phyloP scores from a whole-genome alignment of 2,329 filamentous ascomycete species.

The Sporothrix phasma region DNA sequence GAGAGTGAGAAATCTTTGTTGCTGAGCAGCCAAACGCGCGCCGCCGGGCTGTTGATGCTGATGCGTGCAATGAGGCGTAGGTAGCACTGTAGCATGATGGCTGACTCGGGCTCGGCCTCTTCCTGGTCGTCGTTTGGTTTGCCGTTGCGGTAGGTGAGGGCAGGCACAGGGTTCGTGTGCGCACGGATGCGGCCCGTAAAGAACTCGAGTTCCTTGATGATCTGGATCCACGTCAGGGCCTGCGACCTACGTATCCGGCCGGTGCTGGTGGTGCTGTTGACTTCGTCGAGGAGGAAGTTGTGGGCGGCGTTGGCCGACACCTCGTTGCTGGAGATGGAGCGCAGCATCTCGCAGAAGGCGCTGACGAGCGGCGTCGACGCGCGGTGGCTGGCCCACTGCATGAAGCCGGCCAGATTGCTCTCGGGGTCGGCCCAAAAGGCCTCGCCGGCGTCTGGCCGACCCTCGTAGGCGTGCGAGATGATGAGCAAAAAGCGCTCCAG shows the following conservation, averaged over 20 bases:
- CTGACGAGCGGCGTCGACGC: conserved; percentile 94
- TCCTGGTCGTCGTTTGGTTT: conserved; percentile 57
- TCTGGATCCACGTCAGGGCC: conserved; percentile 85
- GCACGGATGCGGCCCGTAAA: conserved; percentile 73
- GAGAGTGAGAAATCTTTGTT: conserved; percentile 53
- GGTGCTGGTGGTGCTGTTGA: conserved; percentile 47
- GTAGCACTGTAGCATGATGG: conserved; percentile 95
- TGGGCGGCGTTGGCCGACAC: conserved; percentile 78
- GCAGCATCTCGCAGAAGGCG: conserved; percentile 93
- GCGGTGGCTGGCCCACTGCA: conserved; percentile 92
- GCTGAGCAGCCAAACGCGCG: conserved; percentile 63
- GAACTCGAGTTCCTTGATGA: conserved; percentile 80
- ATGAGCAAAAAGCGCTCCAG: conserved; percentile 87
- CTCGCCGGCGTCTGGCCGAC: conserved; percentile 70
- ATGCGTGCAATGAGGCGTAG: conserved; percentile 79
- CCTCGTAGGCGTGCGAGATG: conserved; percentile 84
- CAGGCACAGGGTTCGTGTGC: conserved; percentile 49
- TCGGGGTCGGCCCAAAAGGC: conserved; percentile 90
- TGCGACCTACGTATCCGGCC: conserved; percentile 73
- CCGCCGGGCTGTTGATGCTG: conserved; percentile 59
- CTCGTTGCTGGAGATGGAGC: conserved; percentile 73
- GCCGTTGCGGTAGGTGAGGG: conserved; percentile 44
- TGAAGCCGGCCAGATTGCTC: conserved; percentile 84
- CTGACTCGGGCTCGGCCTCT: conserved; percentile 79
- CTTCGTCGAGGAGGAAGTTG: conserved; percentile 81